Evolutionary conservation across 202 grass and related monocot genomes (phyloP).

Genomic region (Setaria italica): DNA sequence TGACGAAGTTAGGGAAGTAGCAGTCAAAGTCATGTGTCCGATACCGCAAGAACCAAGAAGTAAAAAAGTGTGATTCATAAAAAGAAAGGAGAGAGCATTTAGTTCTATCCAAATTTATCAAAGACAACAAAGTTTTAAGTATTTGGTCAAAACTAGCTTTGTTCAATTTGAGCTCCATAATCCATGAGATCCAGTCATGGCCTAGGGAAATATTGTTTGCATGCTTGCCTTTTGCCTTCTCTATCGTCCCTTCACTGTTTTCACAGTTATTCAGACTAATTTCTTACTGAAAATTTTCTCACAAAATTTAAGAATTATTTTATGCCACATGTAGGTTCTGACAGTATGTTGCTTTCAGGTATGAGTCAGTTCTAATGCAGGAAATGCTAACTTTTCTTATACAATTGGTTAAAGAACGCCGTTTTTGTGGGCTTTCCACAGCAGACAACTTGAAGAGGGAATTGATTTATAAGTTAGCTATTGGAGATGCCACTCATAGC

Average conservation of each 20-base stretch:
- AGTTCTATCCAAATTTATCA: not conserved
- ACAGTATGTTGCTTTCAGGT: slow-evolving; percentile 61
- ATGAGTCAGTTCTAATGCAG: slow-evolving; percentile 85
- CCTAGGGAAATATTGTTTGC: not conserved
- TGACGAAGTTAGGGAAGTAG: not conserved
- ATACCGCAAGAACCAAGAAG: not conserved
- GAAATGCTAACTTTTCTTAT: slow-evolving; percentile 94
- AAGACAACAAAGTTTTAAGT: not conserved
- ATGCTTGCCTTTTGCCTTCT: slow-evolving; percentile 8
- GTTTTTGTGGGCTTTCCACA: slow-evolving; percentile 89
- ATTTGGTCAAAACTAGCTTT: not conserved
- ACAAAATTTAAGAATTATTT: not conserved
- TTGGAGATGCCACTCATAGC: slow-evolving; percentile 91
- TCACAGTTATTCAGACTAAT: slow-evolving; percentile 4
- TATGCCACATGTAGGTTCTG: slow-evolving; percentile 13
- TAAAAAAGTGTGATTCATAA: not conserved
- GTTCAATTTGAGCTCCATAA: not conserved
- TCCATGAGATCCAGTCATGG: not conserved
- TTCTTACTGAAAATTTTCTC: slow-evolving; percentile 12
- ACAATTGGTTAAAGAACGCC: slow-evolving; percentile 92
- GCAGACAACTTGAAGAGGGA: slow-evolving; percentile 93
- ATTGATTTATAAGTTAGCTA: slow-evolving; percentile 77
- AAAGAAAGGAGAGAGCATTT: not conserved
- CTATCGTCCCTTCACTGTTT: slow-evolving; percentile 27
- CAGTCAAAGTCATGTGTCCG: not conserved